Evolutionary conservation across 495 filamentous ascomycete genomes (phyloP).

Genomic region (Tuber borchii): DNA sequence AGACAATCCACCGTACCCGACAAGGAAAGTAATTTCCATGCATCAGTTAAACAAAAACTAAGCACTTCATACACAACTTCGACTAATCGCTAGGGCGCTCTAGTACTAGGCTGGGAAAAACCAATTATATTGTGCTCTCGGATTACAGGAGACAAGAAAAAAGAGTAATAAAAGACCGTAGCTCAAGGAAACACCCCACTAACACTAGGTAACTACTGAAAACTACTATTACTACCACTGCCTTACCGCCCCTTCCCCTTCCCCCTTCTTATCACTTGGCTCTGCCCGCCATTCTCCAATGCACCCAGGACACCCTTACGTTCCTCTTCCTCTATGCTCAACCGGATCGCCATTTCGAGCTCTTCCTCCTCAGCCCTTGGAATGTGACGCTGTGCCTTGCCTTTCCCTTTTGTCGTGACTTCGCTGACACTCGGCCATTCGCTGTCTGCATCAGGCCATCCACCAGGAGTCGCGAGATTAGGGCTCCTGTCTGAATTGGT

Average conservation of each 20-base stretch:
- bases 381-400: slow-evolving; percentile 10
- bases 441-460: slow-evolving; percentile 9
- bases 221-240: not conserved
- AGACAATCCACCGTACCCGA: not conserved
- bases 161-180: not conserved
- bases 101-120: not conserved
- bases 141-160: not conserved
- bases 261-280: slow-evolving; percentile 21
- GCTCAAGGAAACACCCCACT: not conserved
- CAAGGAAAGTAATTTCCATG: not conserved
- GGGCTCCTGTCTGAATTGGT: not conserved
- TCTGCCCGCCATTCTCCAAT: slow-evolving; percentile 6
- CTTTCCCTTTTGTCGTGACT: slow-evolving; percentile 13
- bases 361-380: slow-evolving; percentile 50
- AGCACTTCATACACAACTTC: not conserved
- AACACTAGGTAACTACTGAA: not conserved
- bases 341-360: slow-evolving; percentile 72
- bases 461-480: not conserved
- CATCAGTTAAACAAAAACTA: not conserved
- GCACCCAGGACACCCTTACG: slow-evolving; percentile 39
- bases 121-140: not conserved
- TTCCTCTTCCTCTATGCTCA: slow-evolving; percentile 75
- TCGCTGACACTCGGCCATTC: slow-evolving; percentile 18
- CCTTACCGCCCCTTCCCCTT: slow-evolving; percentile 21
- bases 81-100: not conserved